Base-by-base conservation (phyloP, 129 eudicot genomes). In the Saussurea involucrata region DNA sequence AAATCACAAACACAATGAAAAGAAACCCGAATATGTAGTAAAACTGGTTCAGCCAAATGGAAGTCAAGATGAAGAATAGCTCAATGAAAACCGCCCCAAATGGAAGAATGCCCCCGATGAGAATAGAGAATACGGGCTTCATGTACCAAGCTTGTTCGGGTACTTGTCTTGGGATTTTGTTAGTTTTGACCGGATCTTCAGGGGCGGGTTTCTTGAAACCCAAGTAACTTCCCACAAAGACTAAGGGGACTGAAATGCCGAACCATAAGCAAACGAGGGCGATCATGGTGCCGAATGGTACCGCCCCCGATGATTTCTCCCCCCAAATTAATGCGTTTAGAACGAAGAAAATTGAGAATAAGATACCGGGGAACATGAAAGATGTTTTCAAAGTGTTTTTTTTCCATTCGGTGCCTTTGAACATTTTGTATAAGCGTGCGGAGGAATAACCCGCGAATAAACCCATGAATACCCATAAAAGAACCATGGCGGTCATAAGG, bases 81-180 rank as follows among this genome's bases (percentile, higher is more conserved):
- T 92, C 98, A 24, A 92, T 92, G 81, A 92, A 92, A 80, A 92
- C 98, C 2, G 97, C 97, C 29, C 97, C 97, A 46, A 92, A 92
- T 0, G 97, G 97, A 64, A 92, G 96, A 73, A 92, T 90, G 66
- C 98, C 98, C 21, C 98, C 98, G 24, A 92, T 88, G 5, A 92
- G 95, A 20, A 92, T 83, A 9, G 98, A 93, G 82, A 93, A 93
- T 9, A 84, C 76, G 2, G 98, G 98, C 5, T 87, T 82, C 98
- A 93, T 93, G 87, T 93, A 93, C 98, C 98, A 93, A 0, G 98
- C 95, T 74, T 90, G 98, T 66, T 93, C 98, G 0, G 98, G 98
- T 18, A 93, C 86, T 60, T 93, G 98, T 64, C 98, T 77, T 0
- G 98, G 98, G 74, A 92, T 92, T 71, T 92, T 92, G 81, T 92